Base-by-base conservation (phyloP, 495 filamentous ascomycete genomes). In the Xanthoparmelia taractica region DNA sequence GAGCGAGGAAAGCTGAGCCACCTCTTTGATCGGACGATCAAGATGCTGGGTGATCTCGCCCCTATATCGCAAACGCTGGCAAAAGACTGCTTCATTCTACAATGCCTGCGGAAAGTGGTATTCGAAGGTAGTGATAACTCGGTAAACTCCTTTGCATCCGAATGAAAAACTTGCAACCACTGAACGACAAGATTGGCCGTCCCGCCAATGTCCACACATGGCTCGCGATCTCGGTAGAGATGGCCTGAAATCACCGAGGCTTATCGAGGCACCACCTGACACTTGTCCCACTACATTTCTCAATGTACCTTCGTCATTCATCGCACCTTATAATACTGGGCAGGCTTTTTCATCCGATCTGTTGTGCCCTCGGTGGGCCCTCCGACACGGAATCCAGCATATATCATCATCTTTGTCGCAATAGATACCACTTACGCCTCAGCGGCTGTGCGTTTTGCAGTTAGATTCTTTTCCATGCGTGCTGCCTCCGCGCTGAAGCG, bases 21-120 rank as follows among this genome's bases (percentile, higher is more conserved):
- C 6, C 74, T 83, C 5, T 73, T 83, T 41, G 71, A 70, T 54
- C 82, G 84, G 45, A 96, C 91, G 4, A 91, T 94, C 60, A 70
- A 69, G 1, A 88, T 96, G 66, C 82, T 94, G 57, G 73, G 78
- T 23, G 71, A 79, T 55, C 82, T 84, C 57, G 77, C 79, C 29
- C 77, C 85, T 18, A 85, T 86, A 27, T 86, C 87, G 0, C 87
- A 86, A 57, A 85, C 86, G 2, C 79, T 95, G 0, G 71, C 75
- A 23, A 78, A 81, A 25, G 88, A 94, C 69, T 80, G 84, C 68
- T 77, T 78, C 29, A 91, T 94, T 45, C 75, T 94, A 27, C 50
- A 71, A 25, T 55, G 54, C 33, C 34, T 70, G 18, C 60, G 57
- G n/a, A 63, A 64, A 63, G 66, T 66, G 56, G 58, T 70, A n/a